phyloP scores from a whole-genome alignment of 768 basidiomycete species.

The Paxillus rubicundulus region DNA sequence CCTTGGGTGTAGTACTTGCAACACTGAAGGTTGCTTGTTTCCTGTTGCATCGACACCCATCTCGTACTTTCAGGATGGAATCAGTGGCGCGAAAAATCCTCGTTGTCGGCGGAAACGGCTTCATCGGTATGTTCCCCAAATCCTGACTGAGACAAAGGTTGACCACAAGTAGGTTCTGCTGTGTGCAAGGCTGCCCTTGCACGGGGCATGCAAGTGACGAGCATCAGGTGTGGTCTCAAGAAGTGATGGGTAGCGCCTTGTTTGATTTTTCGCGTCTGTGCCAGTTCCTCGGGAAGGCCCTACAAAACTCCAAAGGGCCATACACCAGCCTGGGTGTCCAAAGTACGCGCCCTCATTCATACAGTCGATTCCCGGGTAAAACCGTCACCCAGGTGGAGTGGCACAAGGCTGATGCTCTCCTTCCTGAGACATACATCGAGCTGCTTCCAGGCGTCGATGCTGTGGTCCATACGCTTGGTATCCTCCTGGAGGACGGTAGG shows the following conservation, averaged over 20 bases:
- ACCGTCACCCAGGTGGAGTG: conserved; percentile 68
- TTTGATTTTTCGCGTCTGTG: neutral
- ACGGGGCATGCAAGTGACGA: conserved; percentile 83
- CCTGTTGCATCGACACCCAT: neutral
- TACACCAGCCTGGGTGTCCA: conserved; percentile 77
- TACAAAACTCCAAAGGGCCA: conserved; percentile 90
- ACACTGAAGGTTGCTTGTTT: neutral
- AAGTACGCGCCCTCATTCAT: conserved; percentile 43
- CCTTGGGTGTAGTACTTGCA: too few species aligned
- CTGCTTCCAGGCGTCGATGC: conserved; percentile 66
- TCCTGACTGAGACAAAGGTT: neutral
- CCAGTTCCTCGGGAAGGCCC: conserved; percentile 82
- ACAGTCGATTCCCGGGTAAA: neutral
- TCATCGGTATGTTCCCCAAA: conserved; percentile 65
- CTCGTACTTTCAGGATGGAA: conserved; percentile 13
- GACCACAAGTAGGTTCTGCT: conserved; percentile 68
- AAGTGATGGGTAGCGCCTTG: neutral
- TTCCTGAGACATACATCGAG: conserved; percentile 67
- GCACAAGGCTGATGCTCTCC: conserved; percentile 80
- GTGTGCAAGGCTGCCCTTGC: conserved; percentile 86
- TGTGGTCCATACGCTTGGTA: conserved; percentile 93
- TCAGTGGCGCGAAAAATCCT: conserved; percentile 59
- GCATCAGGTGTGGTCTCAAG: conserved; percentile 62
- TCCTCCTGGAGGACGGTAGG: conserved; percentile 71
- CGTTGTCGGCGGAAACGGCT: conserved; percentile 99